Percentiles rank a stretch among this genome's conserved stretches.
Conservation (phyloP, 768 basidiomycete species). For the Mycena indigotica region DNA sequence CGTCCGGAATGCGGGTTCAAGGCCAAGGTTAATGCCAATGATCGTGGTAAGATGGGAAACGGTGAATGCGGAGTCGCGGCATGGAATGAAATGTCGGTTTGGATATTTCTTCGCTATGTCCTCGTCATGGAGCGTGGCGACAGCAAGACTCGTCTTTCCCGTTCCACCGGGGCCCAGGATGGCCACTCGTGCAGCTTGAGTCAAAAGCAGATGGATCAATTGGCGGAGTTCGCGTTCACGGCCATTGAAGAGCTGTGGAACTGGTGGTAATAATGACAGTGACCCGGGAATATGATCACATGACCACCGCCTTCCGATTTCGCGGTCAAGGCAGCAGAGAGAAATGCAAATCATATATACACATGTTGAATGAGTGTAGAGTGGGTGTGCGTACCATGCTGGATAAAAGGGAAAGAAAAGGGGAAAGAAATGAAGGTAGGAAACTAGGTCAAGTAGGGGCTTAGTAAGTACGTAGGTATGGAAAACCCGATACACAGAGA, state of each 20-base stretch:
- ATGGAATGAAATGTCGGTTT: constrained; percentile 5
- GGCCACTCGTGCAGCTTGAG: neutral
- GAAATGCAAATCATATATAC: too few species aligned
- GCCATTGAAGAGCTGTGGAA: constrained; percentile 2
- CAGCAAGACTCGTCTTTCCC: constrained; percentile 6
- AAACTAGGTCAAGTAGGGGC: too few species aligned
- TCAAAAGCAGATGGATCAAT: neutral
- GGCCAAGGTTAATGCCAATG: neutral
- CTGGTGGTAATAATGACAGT: neutral
- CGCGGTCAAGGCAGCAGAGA: too few species aligned
- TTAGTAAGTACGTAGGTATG: too few species aligned
- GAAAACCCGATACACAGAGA: too few species aligned
- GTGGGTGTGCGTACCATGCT: too few species aligned
- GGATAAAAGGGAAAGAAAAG: too few species aligned
- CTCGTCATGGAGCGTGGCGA: neutral
- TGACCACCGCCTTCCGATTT: too few species aligned
- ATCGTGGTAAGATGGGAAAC: neutral
- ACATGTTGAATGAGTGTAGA: too few species aligned
- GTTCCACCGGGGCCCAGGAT: constrained; percentile 5
- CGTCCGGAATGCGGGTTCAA: neutral
- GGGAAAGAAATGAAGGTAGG: too few species aligned
- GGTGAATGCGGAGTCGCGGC: constrained; percentile 1
- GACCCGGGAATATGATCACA: too few species aligned
- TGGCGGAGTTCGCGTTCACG: constrained; percentile 1
- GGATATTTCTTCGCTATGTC: neutral